phyloP scores from a whole-genome alignment of 768 basidiomycete species.

The Lactifluus echinatus region DNA sequence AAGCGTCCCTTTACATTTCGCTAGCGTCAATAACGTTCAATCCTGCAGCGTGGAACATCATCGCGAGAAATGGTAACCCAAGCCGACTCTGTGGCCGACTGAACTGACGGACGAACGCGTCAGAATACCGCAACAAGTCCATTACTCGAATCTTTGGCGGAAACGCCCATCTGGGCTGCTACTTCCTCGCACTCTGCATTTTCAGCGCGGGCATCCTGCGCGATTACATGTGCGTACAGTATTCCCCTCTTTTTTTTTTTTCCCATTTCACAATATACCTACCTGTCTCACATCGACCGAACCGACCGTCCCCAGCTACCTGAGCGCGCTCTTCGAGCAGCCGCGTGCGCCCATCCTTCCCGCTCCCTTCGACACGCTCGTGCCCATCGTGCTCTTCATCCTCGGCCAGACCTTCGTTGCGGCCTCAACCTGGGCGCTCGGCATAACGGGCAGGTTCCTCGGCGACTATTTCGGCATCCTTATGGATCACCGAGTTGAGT shows the following conservation, averaged over 20 bases:
- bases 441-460: slow-evolving; percentile 89
- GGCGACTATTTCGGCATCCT: slow-evolving; percentile 80
- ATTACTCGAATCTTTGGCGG: slow-evolving; percentile 79
- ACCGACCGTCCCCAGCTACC: slow-evolving; percentile 45
- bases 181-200: slow-evolving; percentile 77
- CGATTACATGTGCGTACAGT: slow-evolving; percentile 63
- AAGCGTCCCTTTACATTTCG: slow-evolving; percentile 56
- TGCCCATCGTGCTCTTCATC: slow-evolving; percentile 54
- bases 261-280: not conserved
- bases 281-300: not conserved
- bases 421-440: slow-evolving; percentile 82
- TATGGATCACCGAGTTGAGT: slow-evolving; percentile 85
- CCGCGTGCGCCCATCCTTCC: slow-evolving; percentile 61
- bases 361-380: slow-evolving; percentile 48
- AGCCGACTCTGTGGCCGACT: slow-evolving; percentile 27
- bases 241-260: not conserved
- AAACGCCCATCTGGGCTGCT: slow-evolving; percentile 68
- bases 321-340: slow-evolving; percentile 65
- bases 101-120: not conserved
- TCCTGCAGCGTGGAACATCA: slow-evolving; percentile 92
- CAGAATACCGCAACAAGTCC: slow-evolving; percentile 78
- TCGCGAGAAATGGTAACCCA: slow-evolving; percentile 78
- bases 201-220: slow-evolving; percentile 80
- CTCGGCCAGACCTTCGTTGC: slow-evolving; percentile 81
- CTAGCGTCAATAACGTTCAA: slow-evolving; percentile 79